Evolutionary conservation across 2,329 filamentous ascomycete species (phyloP), one percentile per base, ranked within the genome.

Genomic region (Lachnum nothofagi): DNA sequence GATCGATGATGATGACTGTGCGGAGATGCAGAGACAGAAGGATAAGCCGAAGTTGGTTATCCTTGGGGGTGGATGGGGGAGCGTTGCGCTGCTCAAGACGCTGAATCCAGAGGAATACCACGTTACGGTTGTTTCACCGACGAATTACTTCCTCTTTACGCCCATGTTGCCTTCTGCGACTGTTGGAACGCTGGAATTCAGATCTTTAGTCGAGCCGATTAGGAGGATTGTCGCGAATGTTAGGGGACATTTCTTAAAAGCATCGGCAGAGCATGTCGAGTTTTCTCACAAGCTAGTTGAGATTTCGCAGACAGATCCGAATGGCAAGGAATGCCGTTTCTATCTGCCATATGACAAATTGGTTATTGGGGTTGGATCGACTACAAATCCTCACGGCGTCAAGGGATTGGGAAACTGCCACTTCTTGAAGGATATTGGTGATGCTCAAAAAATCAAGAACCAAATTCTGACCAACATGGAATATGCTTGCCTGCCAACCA

Each of bases 261-360:
- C 88, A 16, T 79, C 77, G 56, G 93, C 93, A 7, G 86, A 93
- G 58, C 86, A 95, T 64, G 83, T 98, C 20, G 89, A 95, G 46
- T 96, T 97, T 65, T 89, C 87, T 0, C 79, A 91, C 62, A 95
- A 95, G 66, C 72, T 98, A 48, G 83, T 98, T 5, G 93, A 98
- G 67, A 79, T 95, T 1, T 83, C 86, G 0, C 87, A 94, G 58
- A 65, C 75, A 2, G 86, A 90, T 57, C 68, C 79, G 3, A 69
- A 75, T 51, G 93, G 93, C 4, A 74, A 87, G n/a, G 82, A 86
- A 60, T 75, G 82, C 48, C 76, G 82, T 34, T 98, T 97, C 71
- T 98, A 98, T 65, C 78, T 98, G 1, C 93, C 93, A 0, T 98
- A 98, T 65, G 94, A 98, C 67, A 98, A 98, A 72, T 77, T 98